Conservation (phyloP, 768 basidiomycete species). For the Tulasnella sp. region DNA sequence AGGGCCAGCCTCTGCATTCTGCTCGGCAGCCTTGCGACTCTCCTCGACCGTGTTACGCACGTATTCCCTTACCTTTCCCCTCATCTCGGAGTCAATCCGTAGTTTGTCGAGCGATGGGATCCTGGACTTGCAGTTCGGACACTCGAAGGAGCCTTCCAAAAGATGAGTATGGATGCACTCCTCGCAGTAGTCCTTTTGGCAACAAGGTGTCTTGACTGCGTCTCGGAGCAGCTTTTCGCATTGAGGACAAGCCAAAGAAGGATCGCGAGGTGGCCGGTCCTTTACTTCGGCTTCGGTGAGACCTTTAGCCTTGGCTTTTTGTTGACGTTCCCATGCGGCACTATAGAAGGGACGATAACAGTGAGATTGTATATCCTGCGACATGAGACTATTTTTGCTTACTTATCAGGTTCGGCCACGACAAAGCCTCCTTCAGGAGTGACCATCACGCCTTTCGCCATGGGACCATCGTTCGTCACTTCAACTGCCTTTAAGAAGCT, state of each 20-base stretch:
- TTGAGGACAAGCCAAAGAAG: constrained; percentile 70
- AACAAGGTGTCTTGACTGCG: constrained; percentile 93
- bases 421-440: constrained; percentile 98
- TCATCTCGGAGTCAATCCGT: constrained; percentile 62
- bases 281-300: constrained; percentile 83
- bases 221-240: constrained; percentile 91
- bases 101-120: constrained; percentile 84
- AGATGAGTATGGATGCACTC: constrained; percentile 94
- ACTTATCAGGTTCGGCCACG: constrained; percentile 93
- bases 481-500: constrained; percentile 97
- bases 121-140: constrained; percentile 82
- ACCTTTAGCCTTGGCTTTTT: constrained; percentile 57
- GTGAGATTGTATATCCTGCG: background rate
- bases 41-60: constrained; percentile 73
- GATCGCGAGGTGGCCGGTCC: constrained; percentile 63
- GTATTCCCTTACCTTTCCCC: constrained; percentile 68
- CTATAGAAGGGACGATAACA: constrained; percentile 32
- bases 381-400: constrained; percentile 30
- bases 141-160: constrained; percentile 89
- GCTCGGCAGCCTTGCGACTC: constrained; percentile 46
- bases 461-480: constrained; percentile 57
- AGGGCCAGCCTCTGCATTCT: constrained; percentile 19
- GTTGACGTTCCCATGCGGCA: constrained; percentile 88
- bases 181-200: constrained; percentile 84
- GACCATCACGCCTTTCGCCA: constrained; percentile 73